These are phyloP conservation scores for Kwoniella mangroviensis DNA, from an alignment of 768 basidiomycete species.

Conservation along the genomic window DNA sequence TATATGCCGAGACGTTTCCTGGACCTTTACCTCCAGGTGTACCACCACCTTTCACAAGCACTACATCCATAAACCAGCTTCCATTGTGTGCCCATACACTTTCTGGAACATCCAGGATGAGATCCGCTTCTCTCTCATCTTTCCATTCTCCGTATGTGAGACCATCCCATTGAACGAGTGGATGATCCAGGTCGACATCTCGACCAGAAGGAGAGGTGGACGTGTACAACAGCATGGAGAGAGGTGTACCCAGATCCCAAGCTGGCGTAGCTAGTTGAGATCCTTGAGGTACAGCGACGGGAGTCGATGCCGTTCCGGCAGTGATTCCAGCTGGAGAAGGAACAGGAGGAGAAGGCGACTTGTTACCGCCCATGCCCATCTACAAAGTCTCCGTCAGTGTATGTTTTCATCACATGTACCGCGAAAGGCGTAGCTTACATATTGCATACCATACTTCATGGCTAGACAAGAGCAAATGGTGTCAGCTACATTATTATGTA, in stretches of 20 bases:
- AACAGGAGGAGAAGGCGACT: slow-evolving; percentile 19
- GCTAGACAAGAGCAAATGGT: slow-evolving; percentile 19
- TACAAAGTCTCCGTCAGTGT: slow-evolving; percentile 10
- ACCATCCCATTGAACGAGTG: slow-evolving; percentile 49
- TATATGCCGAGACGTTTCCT: slow-evolving; percentile 39
- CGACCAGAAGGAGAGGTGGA: slow-evolving; percentile 32
- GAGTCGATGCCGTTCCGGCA: background rate
- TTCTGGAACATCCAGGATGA: slow-evolving; percentile 50
- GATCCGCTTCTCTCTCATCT: slow-evolving; percentile 46
- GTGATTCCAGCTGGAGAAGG: slow-evolving; percentile 23
- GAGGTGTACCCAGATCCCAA: slow-evolving; percentile 52
- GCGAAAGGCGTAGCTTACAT: slow-evolving; percentile 27
- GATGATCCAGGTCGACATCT: slow-evolving; percentile 33
- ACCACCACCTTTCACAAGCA: slow-evolving; percentile 51
- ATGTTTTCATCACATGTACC: background rate
- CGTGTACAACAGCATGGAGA: slow-evolving; percentile 52
- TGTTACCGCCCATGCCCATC: slow-evolving; percentile 27
- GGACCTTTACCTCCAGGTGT: slow-evolving; percentile 14
- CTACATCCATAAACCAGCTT: slow-evolving; percentile 52
- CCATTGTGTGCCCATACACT: slow-evolving; percentile 48
- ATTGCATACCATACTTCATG: slow-evolving; percentile 49
- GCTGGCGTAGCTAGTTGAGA: slow-evolving; percentile 30
- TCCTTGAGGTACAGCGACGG: slow-evolving; percentile 1
- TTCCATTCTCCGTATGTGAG: slow-evolving; percentile 56
- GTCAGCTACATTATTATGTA: background rate